Conservation (phyloP, 2,329 filamentous ascomycete genomes). For the Erysiphe pulchra region DNA sequence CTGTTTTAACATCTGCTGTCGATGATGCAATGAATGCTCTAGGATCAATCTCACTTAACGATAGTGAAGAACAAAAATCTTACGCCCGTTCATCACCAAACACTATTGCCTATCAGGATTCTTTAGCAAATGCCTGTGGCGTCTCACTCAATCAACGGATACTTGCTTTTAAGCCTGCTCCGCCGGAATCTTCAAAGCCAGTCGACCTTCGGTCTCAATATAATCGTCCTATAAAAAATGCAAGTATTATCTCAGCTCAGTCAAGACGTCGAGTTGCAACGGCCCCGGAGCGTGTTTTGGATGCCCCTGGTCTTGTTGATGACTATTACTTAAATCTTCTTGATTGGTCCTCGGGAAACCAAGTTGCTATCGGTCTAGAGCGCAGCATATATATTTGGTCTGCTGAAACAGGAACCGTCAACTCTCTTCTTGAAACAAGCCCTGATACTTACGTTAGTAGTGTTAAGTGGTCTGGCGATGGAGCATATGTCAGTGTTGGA, state of each 20-base stretch:
- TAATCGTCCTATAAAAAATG: slow-evolving; percentile 76
- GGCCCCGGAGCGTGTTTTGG: slow-evolving; percentile 82
- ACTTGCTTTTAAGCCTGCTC: slow-evolving; percentile 89
- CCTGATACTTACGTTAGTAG: slow-evolving; percentile 91
- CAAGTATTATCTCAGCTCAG: slow-evolving; percentile 50
- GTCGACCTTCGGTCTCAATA: slow-evolving; percentile 95
- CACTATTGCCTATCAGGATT: slow-evolving; percentile 75
- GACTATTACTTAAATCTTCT: slow-evolving; percentile 98
- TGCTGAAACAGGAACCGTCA: slow-evolving; percentile 73
- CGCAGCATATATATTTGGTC: slow-evolving; percentile 98
- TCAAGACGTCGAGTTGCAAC: slow-evolving; percentile 81
- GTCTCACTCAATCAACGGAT: slow-evolving; percentile 88
- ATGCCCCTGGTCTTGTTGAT: slow-evolving; percentile 85
- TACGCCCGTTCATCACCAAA: slow-evolving; percentile 67
- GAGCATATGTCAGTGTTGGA: slow-evolving; percentile 85
- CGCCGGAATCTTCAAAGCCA: slow-evolving; percentile 94
- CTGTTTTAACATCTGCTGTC: slow-evolving; percentile 41
- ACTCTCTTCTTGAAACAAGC: slow-evolving; percentile 64
- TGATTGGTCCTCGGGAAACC: slow-evolving; percentile 94
- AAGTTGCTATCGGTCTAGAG: slow-evolving; percentile 92
- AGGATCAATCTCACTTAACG: slow-evolving; percentile 49
- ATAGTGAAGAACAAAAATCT: slow-evolving; percentile 39
- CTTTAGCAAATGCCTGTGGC: slow-evolving; percentile 70
- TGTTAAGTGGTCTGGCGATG: slow-evolving; percentile 96
- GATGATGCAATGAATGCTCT: slow-evolving; percentile 61